A percentile compares a stretch with the other conserved stretches of the same genome.
Evolutionary conservation across 352 stramenopile species (phyloP).

Genomic region (Globisporangium acanthophoron): DNA sequence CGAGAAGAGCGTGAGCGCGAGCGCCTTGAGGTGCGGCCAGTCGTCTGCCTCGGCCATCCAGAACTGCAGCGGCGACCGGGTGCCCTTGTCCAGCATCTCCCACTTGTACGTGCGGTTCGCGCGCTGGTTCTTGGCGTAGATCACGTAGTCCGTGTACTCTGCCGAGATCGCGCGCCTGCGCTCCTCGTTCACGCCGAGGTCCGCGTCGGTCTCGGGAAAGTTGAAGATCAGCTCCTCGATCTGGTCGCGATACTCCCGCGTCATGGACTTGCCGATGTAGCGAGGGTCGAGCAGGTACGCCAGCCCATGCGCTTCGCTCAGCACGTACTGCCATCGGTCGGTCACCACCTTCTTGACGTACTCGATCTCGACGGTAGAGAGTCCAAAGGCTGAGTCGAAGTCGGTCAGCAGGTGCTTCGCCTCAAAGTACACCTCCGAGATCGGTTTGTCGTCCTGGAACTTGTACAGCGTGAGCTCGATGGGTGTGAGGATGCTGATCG

Average conservation of each 20-base stretch:
- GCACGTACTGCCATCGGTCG: slow-evolving; percentile 66
- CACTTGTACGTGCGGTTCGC: slow-evolving; percentile 79
- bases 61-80: slow-evolving; percentile 70
- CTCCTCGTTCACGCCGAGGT: slow-evolving; percentile 62
- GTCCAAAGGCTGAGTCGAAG: slow-evolving; percentile 69
- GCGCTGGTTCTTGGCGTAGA: slow-evolving; percentile 79
- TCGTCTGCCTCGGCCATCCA: slow-evolving; percentile 74
- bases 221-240: slow-evolving; percentile 84
- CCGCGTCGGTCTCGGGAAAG: slow-evolving; percentile 62
- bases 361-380: slow-evolving; percentile 61
- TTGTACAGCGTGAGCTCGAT: slow-evolving; percentile 83
- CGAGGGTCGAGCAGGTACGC: slow-evolving; percentile 71
- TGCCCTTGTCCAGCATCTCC: slow-evolving; percentile 82
- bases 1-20: slow-evolving; percentile 76
- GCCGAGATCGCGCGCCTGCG: slow-evolving; percentile 60
- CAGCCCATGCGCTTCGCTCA: slow-evolving; percentile 68
- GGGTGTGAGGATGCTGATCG: slow-evolving; percentile 68
- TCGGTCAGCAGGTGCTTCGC: slow-evolving; percentile 72
- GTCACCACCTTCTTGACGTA: slow-evolving; percentile 84
- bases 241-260: slow-evolving; percentile 72
- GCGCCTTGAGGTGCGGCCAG: slow-evolving; percentile 71
- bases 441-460: slow-evolving; percentile 77
- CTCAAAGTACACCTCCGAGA: slow-evolving; percentile 83
- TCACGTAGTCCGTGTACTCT: slow-evolving; percentile 77
- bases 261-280: slow-evolving; percentile 83